phyloP scores from a whole-genome alignment of 1,284 basidiomycete species.

The Apiotrichum domesticum region DNA sequence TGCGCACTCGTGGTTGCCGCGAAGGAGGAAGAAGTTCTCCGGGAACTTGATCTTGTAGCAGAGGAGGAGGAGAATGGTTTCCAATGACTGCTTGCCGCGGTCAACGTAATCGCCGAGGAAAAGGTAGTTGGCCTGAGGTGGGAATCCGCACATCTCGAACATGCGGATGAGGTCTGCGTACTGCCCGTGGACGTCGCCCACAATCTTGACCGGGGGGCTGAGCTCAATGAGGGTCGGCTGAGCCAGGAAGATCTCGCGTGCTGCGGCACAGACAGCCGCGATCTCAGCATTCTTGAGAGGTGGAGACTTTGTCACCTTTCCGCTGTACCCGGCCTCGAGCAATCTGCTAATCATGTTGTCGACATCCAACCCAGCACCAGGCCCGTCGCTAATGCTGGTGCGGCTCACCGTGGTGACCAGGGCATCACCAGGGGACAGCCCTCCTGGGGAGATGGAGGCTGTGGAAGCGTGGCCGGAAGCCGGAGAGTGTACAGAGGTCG shows the following conservation, averaged over 20 bases:
- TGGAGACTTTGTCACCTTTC: slow-evolving; percentile 94
- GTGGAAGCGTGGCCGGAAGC: slow-evolving; percentile 23
- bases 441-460: slow-evolving; percentile 19
- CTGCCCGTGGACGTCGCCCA: slow-evolving; percentile 98
- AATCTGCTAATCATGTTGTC: slow-evolving; percentile 98
- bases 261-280: slow-evolving; percentile 89
- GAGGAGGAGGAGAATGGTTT: slow-evolving; percentile 91
- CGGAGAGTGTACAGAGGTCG: slow-evolving; percentile 14
- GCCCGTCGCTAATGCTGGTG: slow-evolving; percentile 18
- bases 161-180: slow-evolving; percentile 96
- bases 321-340: slow-evolving; percentile 93
- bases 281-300: slow-evolving; percentile 97
- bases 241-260: slow-evolving; percentile 89
- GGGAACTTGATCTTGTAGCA: slow-evolving; percentile 99
- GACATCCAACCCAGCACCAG: slow-evolving; percentile 62
- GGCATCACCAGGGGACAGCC: slow-evolving; percentile 26
- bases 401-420: slow-evolving; percentile 34
- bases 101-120: slow-evolving; percentile 99
- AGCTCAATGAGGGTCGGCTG: slow-evolving; percentile 98
- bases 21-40: slow-evolving; percentile 96
- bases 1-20: slow-evolving; percentile 99
- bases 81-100: slow-evolving; percentile 94
- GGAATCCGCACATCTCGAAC: slow-evolving; percentile 99
- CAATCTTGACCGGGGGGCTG: slow-evolving; percentile 97
- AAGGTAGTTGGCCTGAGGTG: slow-evolving; percentile 93